A percentile compares a stretch with the other conserved stretches of the same genome.
phyloP scores from a whole-genome alignment of 169 alveolate species.

The Plasmodium knowlesi region DNA sequence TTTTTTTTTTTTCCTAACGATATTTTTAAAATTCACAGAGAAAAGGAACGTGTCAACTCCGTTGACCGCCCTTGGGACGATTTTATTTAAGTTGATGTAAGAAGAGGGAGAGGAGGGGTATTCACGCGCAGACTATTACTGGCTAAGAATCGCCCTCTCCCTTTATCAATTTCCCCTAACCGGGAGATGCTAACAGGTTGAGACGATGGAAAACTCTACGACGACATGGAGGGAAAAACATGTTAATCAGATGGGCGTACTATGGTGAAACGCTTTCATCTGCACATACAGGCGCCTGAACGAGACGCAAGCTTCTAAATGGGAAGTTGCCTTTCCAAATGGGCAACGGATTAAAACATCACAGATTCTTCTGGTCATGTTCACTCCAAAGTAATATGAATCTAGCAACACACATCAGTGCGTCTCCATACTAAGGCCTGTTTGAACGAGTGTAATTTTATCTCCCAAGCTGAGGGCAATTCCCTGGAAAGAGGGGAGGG shows the following conservation, averaged over 20 bases:
- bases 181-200: background rate
- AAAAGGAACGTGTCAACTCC: background rate
- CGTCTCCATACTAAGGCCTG: slow-evolving; percentile 34
- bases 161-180: background rate
- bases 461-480: slow-evolving; percentile 75
- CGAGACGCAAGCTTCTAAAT: background rate
- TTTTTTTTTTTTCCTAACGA: background rate
- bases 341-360: background rate
- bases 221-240: background rate
- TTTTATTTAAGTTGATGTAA: background rate
- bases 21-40: background rate
- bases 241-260: background rate
- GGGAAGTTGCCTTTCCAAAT: no score
- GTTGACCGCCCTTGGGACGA: background rate
- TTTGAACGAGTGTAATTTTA: slow-evolving; percentile 55
- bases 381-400: background rate
- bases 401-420: background rate
- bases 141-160: background rate
- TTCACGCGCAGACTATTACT: background rate
- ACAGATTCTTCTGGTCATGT: background rate
- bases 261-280: background rate
- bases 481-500: slow-evolving; percentile 7
- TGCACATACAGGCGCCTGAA: background rate
- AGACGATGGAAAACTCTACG: background rate
- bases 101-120: background rate